Percentiles rank a stretch among this genome's conserved stretches.
Conservation (phyloP, 495 filamentous ascomycete genomes). For the Aspergillus panamensis region DNA sequence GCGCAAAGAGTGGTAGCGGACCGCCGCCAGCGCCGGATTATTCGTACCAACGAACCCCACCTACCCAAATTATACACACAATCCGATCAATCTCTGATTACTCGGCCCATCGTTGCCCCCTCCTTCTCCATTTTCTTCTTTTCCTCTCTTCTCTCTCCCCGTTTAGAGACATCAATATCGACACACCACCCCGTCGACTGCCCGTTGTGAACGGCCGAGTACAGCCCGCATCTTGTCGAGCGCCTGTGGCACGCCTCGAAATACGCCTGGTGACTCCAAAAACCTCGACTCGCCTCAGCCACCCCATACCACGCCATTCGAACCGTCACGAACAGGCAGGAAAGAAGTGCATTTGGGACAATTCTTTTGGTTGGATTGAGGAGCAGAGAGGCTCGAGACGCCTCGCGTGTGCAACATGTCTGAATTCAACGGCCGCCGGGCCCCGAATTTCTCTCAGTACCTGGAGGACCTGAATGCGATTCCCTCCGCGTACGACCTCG, state of each 20-base stretch:
- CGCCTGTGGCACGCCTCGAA: neutral
- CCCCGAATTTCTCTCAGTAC: slow-evolving; percentile 82
- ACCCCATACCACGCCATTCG: too few species aligned
- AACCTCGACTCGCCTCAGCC: neutral
- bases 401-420: slow-evolving; percentile 52
- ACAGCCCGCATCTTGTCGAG: neutral
- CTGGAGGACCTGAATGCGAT: slow-evolving; percentile 82
- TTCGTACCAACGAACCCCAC: neutral
- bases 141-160: neutral
- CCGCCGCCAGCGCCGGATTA: neutral
- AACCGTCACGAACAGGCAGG: neutral
- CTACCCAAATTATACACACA: slow-evolving; percentile 15
- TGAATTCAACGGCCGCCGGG: slow-evolving; percentile 63
- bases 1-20: neutral
- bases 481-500: slow-evolving; percentile 61
- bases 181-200: neutral
- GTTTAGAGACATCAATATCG: neutral
- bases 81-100: slow-evolving; percentile 11
- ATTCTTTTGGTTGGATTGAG: neutral
- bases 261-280: neutral
- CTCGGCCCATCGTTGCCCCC: slow-evolving; percentile 13
- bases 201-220: neutral
- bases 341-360: neutral
- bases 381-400: slow-evolving; percentile 8
- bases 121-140: slow-evolving; percentile 3